Evolutionary conservation across 352 stramenopile species (phyloP), one percentile per base, ranked within the genome.

Genomic region (Phytophthora brassicae): DNA sequence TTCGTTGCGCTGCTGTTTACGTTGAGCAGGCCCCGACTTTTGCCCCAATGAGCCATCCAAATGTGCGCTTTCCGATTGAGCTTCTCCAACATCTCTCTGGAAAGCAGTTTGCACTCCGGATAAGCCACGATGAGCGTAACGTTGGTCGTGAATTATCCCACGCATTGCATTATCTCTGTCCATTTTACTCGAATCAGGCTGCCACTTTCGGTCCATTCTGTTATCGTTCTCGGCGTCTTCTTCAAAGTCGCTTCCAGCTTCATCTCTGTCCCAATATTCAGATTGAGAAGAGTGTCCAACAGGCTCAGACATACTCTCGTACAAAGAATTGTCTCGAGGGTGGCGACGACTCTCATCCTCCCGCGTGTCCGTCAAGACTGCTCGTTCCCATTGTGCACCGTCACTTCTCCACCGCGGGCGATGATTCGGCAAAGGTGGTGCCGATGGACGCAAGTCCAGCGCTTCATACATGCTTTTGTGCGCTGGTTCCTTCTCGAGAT

Each of bases 391-490:
- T 17, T 42, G 36, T 6, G 43, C 29, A 38, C 62, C 57, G 17
- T 59, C 64, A 49, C 33, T 68, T 38, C 42, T 49, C 53, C 36
- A 51, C 28, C 22, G 56, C 22, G 29, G 45, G 12, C 31, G 67
- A 6, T 48, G 43, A 1, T 42, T 47, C 9, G 68, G 26, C 4
- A 86, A 29, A 31, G 66, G 56, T 16, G 77, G 80, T 9, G 77
- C 80, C 12, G 75, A 85, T 4, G 80, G 80, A 35, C 17, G 71
- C 43, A 83, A 68, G 42, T 79, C 73, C 4, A 81, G 50, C 33
- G 71, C 74, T 46, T 80, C 75, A 56, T 72, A 82, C 43, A 86
- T 70, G 12, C 56, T 70, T 47, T 68, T 79, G 51, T 87, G 78
- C 7, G 67, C 70, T 9, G 66, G 56, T 17, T 75, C 63, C 23